phyloP scores from a whole-genome alignment of 2,329 filamentous ascomycete genomes.

The Colletotrichum echinochloae region DNA sequence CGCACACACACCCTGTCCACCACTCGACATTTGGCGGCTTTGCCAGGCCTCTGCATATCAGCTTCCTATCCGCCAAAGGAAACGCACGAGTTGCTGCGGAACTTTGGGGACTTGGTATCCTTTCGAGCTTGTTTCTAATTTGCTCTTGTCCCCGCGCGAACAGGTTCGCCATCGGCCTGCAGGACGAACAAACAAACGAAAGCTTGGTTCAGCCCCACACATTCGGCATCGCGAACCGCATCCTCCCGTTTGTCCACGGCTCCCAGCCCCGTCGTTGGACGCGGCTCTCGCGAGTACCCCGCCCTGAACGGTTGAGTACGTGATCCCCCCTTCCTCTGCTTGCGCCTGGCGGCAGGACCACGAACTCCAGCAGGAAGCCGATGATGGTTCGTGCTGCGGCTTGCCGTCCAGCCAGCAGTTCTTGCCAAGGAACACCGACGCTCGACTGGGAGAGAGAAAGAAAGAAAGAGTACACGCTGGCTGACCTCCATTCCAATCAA shows the following conservation, averaged over 20 bases:
- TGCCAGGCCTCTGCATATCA: slow-evolving; percentile 25
- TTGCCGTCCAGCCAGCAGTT: slow-evolving; percentile 34
- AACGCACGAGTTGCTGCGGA: slow-evolving; percentile 27
- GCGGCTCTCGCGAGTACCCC: slow-evolving; percentile 15
- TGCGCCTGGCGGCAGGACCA: slow-evolving; percentile 20
- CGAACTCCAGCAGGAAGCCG: slow-evolving; percentile 40
- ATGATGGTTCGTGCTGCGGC: slow-evolving; percentile 30
- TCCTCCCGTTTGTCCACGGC: slow-evolving; percentile 35
- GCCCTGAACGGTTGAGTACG: slow-evolving; percentile 40
- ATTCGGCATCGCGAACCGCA: slow-evolving; percentile 34
- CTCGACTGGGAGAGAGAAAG: neutral
- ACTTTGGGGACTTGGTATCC: slow-evolving; percentile 23
- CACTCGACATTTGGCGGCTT: slow-evolving; percentile 5
- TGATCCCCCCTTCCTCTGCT: slow-evolving; percentile 36
- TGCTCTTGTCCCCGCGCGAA: slow-evolving; percentile 35
- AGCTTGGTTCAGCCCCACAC: slow-evolving; percentile 32
- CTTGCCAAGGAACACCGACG: slow-evolving; percentile 22
- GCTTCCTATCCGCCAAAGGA: slow-evolving; percentile 20
- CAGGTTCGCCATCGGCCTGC: slow-evolving; percentile 37
- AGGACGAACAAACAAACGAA: slow-evolving; percentile 39
- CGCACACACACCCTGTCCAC: slow-evolving; percentile 17
- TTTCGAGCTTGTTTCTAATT: slow-evolving; percentile 38
- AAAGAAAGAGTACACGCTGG: neutral
- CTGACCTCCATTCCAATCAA: slow-evolving; percentile 39
- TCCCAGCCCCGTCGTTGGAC: slow-evolving; percentile 35